phyloP scores from a whole-genome alignment of 805 yeast species.

The Zygotorulaspora danielsina region DNA sequence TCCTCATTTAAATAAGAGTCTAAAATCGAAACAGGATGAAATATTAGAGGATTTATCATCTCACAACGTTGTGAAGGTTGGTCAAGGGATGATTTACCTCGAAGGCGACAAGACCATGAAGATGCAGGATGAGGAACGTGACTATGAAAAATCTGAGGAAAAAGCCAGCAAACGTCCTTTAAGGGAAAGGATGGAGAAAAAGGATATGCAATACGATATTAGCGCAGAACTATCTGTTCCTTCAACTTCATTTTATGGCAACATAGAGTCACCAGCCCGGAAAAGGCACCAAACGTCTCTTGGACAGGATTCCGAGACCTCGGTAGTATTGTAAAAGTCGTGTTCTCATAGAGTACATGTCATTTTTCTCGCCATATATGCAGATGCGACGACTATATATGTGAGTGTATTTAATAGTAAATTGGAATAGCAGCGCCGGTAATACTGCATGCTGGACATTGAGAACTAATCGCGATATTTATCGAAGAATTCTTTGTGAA shows the following conservation, averaged over 20 bases:
- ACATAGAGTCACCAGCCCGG: conserved; percentile 5
- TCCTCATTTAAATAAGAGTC: conserved; percentile 16
- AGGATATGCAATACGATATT: background rate
- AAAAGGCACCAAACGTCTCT: conserved; percentile 1
- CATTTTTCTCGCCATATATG: too few relatives aligned
- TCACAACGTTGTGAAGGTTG: conserved; percentile 22
- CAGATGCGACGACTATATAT: too few relatives aligned
- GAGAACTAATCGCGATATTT: conserved; percentile 41
- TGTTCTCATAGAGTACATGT: background rate
- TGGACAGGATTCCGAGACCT: background rate
- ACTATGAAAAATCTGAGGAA: conserved; percentile 1
- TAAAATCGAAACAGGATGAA: conserved; percentile 18
- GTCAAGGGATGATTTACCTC: conserved; percentile 25
- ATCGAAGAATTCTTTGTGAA: conserved; percentile 69
- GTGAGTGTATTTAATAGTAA: background rate
- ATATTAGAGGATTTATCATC: conserved; percentile 20
- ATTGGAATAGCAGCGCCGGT: too few relatives aligned
- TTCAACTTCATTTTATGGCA: conserved; percentile 6
- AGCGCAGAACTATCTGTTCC: conserved; percentile 12
- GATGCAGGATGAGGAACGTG: conserved; percentile 16
- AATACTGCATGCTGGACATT: background rate
- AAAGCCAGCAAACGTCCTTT: background rate
- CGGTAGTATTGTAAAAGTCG: background rate
- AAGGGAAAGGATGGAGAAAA: background rate
- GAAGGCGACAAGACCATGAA: conserved; percentile 21